Base-by-base conservation (phyloP, 306 rosid genomes). In the Lithocarpus polystachyus region DNA sequence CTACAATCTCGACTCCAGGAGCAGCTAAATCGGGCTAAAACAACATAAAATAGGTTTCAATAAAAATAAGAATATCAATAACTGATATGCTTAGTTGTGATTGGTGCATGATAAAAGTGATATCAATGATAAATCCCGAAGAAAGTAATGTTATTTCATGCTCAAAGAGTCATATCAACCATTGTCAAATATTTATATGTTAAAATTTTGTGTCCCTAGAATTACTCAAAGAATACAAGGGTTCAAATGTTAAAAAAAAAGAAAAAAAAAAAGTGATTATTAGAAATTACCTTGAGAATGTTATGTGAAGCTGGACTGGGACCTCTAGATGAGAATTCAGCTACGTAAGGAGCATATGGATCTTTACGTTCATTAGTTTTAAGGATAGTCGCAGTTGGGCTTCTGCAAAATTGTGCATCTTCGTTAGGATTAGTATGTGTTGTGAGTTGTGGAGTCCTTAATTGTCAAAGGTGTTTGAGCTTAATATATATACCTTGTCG, bases 291-390 rank as follows among this genome's bases (percentile, higher is more conserved):
- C 60, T 19, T 24, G 37, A 19, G 93, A 78, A 81, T 82, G 68
- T 85, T 77, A 5, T 82, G 85, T 0, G 86, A 72, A 53, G 20
- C 1, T 29, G 79, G 88, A 62, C 72, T 89, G 4, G 93, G 93
- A 48, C 96, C 96, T 64, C 91, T 86, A 1, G 96, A 84, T n/a
- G 96, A 91, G 57, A 79, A 87, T 0, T 75, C 6, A 12, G 72
- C 83, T 4, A 85, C 1, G 3, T 72, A 79, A 12, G 93, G 90
- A 13, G 90, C 82, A 28, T 26, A 11, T 2, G 51, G 20, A 40
- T 91, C 82, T 2, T 40, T 62, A 0, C 1, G 73, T 65, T 79
- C 88, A 0, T 61, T 48, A 62, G 79, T 84, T 80, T 40, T 88
- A 4, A 75, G 70, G 48, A 86, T 82, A 1, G 94, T 86, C 22